These are phyloP conservation scores for Starmera caribaea DNA, from an alignment of 805 yeast genomes.

Conservation along the genomic window DNA sequence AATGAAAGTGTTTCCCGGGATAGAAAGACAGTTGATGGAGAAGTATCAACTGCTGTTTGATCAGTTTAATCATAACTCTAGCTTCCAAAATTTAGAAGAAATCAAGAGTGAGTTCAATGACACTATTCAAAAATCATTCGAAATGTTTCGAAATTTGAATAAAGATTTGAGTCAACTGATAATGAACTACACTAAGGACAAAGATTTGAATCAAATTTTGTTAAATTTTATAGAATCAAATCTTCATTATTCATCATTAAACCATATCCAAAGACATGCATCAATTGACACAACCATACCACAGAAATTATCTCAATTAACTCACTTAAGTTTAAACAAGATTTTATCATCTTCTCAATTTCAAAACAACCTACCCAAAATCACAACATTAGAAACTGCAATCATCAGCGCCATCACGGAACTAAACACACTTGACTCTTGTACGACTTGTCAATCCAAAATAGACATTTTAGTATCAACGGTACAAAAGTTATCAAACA, in stretches of 20 bases:
- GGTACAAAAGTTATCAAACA: constrained; percentile 37
- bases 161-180: constrained; percentile 17
- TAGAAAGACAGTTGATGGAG: constrained; percentile 26
- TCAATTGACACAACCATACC: no score
- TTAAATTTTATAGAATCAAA: constrained; percentile 66
- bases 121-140: constrained; percentile 17
- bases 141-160: constrained; percentile 18
- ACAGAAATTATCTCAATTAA: constrained; percentile 2
- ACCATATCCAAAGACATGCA: no score
- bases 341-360: constrained; percentile 27
- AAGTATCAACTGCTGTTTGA: constrained; percentile 30
- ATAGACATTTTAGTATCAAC: constrained; percentile 40
- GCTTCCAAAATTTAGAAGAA: constrained; percentile 18
- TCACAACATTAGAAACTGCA: constrained; percentile 28
- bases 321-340: constrained; percentile 28
- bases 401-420: constrained; percentile 42
- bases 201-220: constrained; percentile 43
- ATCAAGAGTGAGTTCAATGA: constrained; percentile 18
- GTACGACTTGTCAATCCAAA: constrained; percentile 40
- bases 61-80: constrained; percentile 25
- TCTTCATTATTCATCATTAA: constrained; percentile 39
- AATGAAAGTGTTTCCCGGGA: constrained; percentile 27
- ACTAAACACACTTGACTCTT: constrained; percentile 36
- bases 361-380: constrained; percentile 18
- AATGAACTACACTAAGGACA: constrained; percentile 21